Evolutionary conservation across 2,329 filamentous ascomycete species (phyloP), one percentile per base, ranked within the genome.

Genomic region (Sarocladiaceae sp.): DNA sequence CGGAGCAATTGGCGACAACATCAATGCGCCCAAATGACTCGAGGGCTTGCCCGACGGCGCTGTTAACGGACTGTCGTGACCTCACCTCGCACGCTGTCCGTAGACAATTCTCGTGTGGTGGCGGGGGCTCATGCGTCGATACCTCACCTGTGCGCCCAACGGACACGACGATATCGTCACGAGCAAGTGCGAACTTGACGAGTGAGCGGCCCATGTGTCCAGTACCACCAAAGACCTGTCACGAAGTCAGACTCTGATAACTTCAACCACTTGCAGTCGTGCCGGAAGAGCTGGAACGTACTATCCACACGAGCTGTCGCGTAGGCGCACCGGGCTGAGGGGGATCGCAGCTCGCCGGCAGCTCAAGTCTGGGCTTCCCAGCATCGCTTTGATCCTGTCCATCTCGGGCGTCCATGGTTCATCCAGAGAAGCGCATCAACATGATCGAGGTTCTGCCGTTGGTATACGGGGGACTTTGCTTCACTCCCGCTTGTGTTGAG

Each of bases 141-240:
- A 89, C 89, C 71, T 96, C 88, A 61, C 88, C 84, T 13, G 85
- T 86, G 57, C 90, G 86, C 8, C 94, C 94, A 10, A 97, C 92
- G 6, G 90, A 90, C 2, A 86, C 85, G 53, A 97, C 93, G 49
- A 86, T 78, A 66, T 99, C 94, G 59, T 87, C 87, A 60, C 90
- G 87, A 15, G 82, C 77, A 20, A 97, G 78, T 15, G 88, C 90
- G 52, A 82, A 84, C 62, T 94, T 93, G 54, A 93, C 89, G 18
- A 97, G 82, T 7, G 89, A 95, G 50, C 90, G 86, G 54, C 94
- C 94, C 78, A 97, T 96, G 63, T 99, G 94, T 52, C 94, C 94
- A n/a, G 92, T 97, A 47, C 90, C 92, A 47, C 94, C 94, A 69
- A 97, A 99, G 52, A 97, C 77, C 90, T 91, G 55, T 36, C 13